These are phyloP conservation scores for Malassezia vespertilionis DNA, from an alignment of 1,284 basidiomycete genomes.

Conservation along the genomic window DNA sequence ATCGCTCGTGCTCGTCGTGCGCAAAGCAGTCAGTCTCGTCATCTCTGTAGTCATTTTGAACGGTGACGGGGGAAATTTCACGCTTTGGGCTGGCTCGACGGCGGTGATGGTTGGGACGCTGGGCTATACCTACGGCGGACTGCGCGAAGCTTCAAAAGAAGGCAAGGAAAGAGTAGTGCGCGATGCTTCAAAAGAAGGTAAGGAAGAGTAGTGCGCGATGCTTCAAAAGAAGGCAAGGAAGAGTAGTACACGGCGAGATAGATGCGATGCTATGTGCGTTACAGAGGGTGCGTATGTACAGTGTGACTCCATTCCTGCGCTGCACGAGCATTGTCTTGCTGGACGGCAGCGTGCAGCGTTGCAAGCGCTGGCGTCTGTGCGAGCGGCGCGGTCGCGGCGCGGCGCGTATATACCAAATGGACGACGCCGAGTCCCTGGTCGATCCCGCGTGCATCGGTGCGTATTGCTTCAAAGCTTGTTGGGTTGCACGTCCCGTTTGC, in stretches of 20 bases:
- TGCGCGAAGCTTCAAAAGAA: not conserved
- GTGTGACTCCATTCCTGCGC: not conserved
- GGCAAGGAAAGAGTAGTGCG: not conserved
- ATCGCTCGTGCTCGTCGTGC: conserved; percentile 73
- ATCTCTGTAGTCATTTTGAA: conserved; percentile 58
- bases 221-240: not conserved
- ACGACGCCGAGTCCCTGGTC: not conserved
- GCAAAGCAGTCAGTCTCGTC: conserved; percentile 73
- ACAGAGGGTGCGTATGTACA: too few relatives aligned
- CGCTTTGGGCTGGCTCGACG: conserved; percentile 37
- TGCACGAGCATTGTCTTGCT: conserved; percentile 4
- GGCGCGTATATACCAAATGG: conserved; percentile 5
- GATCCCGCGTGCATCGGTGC: not conserved
- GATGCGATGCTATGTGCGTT: not conserved
- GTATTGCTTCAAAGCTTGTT: not conserved
- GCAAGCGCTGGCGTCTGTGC: not conserved
- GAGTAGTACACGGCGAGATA: not conserved
- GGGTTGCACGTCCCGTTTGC: not conserved
- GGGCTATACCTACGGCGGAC: conserved; percentile 52
- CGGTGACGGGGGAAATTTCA: conserved; percentile 13
- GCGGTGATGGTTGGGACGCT: conserved; percentile 64
- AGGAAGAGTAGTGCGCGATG: not conserved
- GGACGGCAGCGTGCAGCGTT: conserved; percentile 4
- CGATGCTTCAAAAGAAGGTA: not conserved
- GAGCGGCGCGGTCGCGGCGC: not conserved